These are phyloP conservation scores for Phaeotremella fagi DNA, from an alignment of 768 basidiomycete species.

Conservation along the genomic window DNA sequence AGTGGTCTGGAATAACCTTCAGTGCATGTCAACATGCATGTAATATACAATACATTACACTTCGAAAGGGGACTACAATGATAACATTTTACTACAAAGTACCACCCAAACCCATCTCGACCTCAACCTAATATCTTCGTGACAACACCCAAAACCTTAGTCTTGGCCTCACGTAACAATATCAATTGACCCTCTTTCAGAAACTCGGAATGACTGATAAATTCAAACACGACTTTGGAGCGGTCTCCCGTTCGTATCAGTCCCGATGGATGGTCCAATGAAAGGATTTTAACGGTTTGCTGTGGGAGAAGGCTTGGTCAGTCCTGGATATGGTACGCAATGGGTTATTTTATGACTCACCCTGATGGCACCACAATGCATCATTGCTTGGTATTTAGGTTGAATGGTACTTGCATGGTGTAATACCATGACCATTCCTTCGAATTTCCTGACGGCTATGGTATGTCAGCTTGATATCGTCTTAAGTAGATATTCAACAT, in stretches of 20 bases:
- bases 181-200: constrained; percentile 90
- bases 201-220: constrained; percentile 85
- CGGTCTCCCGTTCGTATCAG: constrained; percentile 90
- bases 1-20: too few relatives aligned
- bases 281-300: constrained; percentile 86
- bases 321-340: constrained; percentile 8
- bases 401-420: constrained; percentile 62
- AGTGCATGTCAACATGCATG: too few relatives aligned
- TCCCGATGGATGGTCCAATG: constrained; percentile 75
- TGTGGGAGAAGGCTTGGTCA: constrained; percentile 2
- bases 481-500: constrained; percentile 11
- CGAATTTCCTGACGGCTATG: constrained; percentile 73
- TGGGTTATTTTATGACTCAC: constrained; percentile 52
- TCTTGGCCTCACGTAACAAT: constrained; percentile 90
- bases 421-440: constrained; percentile 90
- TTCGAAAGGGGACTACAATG: too few relatives aligned
- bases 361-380: constrained; percentile 68
- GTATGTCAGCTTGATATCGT: not conserved
- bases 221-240: constrained; percentile 90
- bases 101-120: not conserved
- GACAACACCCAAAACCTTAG: constrained; percentile 58
- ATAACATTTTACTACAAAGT: too few relatives aligned
- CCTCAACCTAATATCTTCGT: constrained; percentile 30
- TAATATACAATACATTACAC: too few relatives aligned
- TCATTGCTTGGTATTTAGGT: constrained; percentile 88